Conservation (phyloP, 768 basidiomycete genomes). For the Leccinum arenicola region DNA sequence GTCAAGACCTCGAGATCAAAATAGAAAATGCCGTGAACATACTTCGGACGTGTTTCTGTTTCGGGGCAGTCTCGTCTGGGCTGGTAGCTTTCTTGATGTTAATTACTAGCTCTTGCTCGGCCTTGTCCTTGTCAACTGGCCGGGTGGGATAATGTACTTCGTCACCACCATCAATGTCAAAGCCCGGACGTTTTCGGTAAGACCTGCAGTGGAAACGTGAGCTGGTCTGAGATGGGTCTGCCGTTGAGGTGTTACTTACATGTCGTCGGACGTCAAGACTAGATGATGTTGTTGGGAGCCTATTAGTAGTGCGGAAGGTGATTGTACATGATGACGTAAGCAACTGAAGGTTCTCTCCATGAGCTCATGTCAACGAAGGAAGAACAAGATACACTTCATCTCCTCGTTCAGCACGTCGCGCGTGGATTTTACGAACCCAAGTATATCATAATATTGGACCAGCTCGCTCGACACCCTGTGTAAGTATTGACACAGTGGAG, state of each 20-base stretch:
- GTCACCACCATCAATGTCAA: conserved; percentile 71
- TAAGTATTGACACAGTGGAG: conserved; percentile 57
- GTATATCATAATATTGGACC: conserved; percentile 89
- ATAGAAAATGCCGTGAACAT: conserved; percentile 33
- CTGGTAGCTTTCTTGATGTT: conserved; percentile 99
- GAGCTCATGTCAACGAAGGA: conserved; percentile 63
- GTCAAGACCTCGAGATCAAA: conserved; percentile 15
- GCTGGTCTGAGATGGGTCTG: background rate
- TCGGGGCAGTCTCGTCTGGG: conserved; percentile 93
- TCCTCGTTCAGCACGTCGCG: conserved; percentile 89
- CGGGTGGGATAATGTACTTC: conserved; percentile 91
- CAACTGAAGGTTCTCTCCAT: background rate
- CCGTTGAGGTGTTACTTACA: conserved; percentile 22
- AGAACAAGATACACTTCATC: conserved; percentile 77
- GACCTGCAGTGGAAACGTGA: conserved; percentile 29
- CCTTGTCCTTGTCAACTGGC: conserved; percentile 98
- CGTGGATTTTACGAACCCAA: conserved; percentile 94
- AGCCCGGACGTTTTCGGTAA: conserved; percentile 37
- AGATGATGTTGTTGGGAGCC: too few species aligned
- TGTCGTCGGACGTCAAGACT: conserved; percentile 1
- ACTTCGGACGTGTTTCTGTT: conserved; percentile 99
- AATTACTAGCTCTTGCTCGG: conserved; percentile 87
- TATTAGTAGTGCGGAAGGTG: too few species aligned
- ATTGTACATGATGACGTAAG: background rate
- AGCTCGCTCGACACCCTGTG: conserved; percentile 90